Conservation (phyloP, 2,329 filamentous ascomycete species). For the Emydomyces testavorans region DNA sequence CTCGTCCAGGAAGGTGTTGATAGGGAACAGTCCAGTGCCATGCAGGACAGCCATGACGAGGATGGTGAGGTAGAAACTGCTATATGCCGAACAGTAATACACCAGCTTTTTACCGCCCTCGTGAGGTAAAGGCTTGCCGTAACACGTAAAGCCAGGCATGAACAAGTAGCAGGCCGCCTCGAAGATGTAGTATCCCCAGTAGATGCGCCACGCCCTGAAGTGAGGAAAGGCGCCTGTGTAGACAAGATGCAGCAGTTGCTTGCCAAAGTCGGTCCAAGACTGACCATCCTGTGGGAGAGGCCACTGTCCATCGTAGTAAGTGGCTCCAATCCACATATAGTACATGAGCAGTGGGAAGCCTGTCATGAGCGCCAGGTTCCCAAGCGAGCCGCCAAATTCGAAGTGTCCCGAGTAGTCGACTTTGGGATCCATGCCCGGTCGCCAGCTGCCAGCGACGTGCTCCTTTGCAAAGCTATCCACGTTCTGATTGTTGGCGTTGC, state of each 20-base stretch:
- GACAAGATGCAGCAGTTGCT: constrained; percentile 57
- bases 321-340: constrained; percentile 96
- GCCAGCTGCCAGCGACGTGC: no score
- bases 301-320: constrained; percentile 76
- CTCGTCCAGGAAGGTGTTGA: constrained; percentile 87
- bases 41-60: constrained; percentile 58
- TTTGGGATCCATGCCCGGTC: no score
- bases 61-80: constrained; percentile 78
- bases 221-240: constrained; percentile 78
- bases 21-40: constrained; percentile 68
- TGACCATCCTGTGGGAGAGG: constrained; percentile 57
- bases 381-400: constrained; percentile 67
- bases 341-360: constrained; percentile 89
- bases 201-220: constrained; percentile 74
- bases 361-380: constrained; percentile 72
- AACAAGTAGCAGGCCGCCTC: constrained; percentile 72
- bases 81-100: constrained; percentile 88
- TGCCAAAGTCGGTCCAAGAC: constrained; percentile 58
- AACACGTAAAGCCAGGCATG: constrained; percentile 74
- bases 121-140: constrained; percentile 77
- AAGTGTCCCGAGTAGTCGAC: no score
- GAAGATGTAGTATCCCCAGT: constrained; percentile 84
- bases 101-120: constrained; percentile 70
- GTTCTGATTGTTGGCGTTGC: no score
- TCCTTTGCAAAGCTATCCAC: no score